Percentiles rank a stretch among this genome's conserved stretches.
Evolutionary conservation across 1,284 basidiomycete genomes (phyloP).

Genomic region (Caloboletus firmus): DNA sequence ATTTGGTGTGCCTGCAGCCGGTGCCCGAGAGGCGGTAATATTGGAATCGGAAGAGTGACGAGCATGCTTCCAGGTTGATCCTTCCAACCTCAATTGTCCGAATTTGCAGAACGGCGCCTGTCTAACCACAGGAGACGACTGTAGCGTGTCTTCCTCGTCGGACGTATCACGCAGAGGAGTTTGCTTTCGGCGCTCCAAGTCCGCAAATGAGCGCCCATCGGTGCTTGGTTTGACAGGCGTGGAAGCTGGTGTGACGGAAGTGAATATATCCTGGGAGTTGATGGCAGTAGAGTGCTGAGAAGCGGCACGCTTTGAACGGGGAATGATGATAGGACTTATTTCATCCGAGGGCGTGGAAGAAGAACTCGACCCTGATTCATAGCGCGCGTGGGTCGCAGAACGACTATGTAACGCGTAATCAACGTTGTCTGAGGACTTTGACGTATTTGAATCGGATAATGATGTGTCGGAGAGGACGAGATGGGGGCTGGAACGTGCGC

Average conservation of each 20-base stretch:
- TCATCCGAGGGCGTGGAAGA: constrained; percentile 36
- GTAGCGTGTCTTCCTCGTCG: constrained; percentile 30
- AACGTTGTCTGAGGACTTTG: constrained; percentile 4
- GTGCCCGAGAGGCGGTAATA: constrained; percentile 26
- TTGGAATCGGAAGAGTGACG: constrained; percentile 41
- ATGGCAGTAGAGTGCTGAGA: constrained; percentile 29
- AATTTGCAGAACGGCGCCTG: constrained; percentile 18
- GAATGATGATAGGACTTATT: constrained; percentile 31
- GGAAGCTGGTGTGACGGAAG: constrained; percentile 46
- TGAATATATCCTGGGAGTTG: constrained; percentile 11
- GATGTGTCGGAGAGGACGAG: constrained; percentile 18
- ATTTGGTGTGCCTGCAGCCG: constrained; percentile 10
- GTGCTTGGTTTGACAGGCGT: constrained; percentile 34
- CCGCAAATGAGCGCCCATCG: constrained; percentile 21
- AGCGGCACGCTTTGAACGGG: constrained; percentile 39
- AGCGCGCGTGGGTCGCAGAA: constrained; percentile 14
- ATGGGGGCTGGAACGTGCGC: constrained; percentile 8
- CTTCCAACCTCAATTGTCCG: constrained; percentile 30
- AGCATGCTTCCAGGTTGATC: constrained; percentile 27
- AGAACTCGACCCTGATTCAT: constrained; percentile 37
- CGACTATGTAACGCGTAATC: constrained; percentile 17
- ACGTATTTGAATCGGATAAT: constrained; percentile 7
- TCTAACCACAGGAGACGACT: constrained; percentile 6
- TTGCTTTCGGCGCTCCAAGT: constrained; percentile 29
- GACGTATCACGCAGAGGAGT: constrained; percentile 23